Percentiles rank a stretch among this genome's conserved stretches.
These are phyloP conservation scores for Apiospora kogelbergensis DNA, from an alignment of 2,329 filamentous ascomycete genomes.

Conservation along the genomic window DNA sequence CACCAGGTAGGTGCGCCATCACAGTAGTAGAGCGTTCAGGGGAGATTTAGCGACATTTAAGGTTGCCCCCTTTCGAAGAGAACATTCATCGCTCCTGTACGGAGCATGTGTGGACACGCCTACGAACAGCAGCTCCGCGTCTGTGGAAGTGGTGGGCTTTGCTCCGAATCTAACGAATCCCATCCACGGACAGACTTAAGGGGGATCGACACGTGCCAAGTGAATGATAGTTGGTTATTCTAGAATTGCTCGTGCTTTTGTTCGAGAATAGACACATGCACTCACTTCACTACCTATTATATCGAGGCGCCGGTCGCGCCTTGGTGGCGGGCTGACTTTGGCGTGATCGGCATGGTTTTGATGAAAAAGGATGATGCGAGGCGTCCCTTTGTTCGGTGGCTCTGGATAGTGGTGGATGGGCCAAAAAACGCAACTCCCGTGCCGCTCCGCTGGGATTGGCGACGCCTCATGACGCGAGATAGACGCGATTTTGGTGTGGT, in stretches of 20 bases:
- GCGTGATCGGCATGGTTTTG: background rate
- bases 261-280: background rate
- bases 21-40: background rate
- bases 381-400: background rate
- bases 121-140: background rate
- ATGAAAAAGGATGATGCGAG: background rate
- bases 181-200: background rate
- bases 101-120: background rate
- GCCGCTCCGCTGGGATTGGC: background rate
- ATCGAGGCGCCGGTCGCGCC: background rate
- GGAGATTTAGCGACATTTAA: background rate
- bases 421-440: background rate
- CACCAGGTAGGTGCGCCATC: background rate
- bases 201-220: background rate
- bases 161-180: background rate
- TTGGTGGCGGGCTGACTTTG: background rate
- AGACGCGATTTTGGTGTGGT: background rate
- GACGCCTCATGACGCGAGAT: constrained; percentile 5
- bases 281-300: too few species aligned
- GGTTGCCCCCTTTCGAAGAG: background rate
- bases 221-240: background rate
- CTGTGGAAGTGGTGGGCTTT: background rate
- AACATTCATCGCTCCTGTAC: background rate
- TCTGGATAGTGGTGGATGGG: background rate
- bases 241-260: background rate